phyloP scores from a whole-genome alignment of 2,329 filamentous ascomycete genomes.

The Biscogniauxia mediterranea region DNA sequence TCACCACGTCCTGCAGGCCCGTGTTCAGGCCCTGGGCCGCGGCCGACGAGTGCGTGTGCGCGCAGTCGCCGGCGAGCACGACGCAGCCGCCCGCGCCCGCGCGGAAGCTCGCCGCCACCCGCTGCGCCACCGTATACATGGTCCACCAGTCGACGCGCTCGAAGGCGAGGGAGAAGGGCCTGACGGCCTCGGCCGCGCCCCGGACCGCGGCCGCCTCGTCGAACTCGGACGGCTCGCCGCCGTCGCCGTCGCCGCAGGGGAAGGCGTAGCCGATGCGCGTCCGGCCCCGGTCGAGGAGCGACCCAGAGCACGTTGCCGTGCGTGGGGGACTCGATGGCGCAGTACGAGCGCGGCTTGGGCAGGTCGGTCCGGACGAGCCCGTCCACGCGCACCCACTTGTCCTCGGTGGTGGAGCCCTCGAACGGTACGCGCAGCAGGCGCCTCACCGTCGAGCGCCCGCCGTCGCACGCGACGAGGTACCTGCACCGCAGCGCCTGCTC shows the following conservation, averaged over 20 bases:
- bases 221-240: constrained; percentile 34
- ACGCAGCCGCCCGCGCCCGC: constrained; percentile 40
- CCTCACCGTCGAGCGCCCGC: constrained; percentile 48
- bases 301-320: constrained; percentile 57
- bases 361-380: constrained; percentile 48
- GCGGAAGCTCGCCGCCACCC: constrained; percentile 31
- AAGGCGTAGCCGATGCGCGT: constrained; percentile 54
- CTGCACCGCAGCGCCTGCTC: constrained; percentile 31
- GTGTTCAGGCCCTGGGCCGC: constrained; percentile 59
- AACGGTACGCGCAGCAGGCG: constrained; percentile 45
- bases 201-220: constrained; percentile 52
- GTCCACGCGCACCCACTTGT: constrained; percentile 54
- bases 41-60: constrained; percentile 53
- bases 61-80: constrained; percentile 56
- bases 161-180: constrained; percentile 41
- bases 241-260: constrained; percentile 41
- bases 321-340: constrained; percentile 48
- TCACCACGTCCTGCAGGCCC: constrained; percentile 48
- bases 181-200: constrained; percentile 43
- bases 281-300: constrained; percentile 49
- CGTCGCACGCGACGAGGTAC: constrained; percentile 52
- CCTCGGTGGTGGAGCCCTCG: constrained; percentile 46
- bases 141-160: constrained; percentile 41
- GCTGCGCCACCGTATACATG: constrained; percentile 32
- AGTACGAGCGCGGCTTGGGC: constrained; percentile 46